These are phyloP conservation scores for Eryngium alpinum DNA, from an alignment of 140 eudicot genomes.

Conservation along the genomic window DNA sequence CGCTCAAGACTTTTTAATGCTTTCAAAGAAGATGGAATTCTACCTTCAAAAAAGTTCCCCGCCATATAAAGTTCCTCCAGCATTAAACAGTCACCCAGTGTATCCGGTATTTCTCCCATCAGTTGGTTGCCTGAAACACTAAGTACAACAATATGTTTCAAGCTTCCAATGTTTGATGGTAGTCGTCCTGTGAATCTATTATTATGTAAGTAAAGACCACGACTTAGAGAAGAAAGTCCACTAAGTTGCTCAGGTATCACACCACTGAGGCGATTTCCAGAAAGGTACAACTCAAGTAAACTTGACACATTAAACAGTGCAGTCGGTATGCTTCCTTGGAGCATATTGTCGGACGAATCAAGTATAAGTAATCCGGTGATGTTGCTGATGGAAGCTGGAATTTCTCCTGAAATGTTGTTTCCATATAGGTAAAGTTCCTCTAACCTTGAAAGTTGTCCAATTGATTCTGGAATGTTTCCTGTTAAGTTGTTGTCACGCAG, in stretches of 20 bases:
- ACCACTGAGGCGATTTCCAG: neutral
- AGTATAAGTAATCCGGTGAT: neutral
- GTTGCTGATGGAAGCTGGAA: conserved; percentile 15
- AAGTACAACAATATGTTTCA: neutral
- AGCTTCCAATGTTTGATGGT: neutral
- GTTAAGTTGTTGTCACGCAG: neutral
- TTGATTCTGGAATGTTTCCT: neutral
- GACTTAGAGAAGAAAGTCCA: neutral
- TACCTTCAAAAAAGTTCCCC: neutral
- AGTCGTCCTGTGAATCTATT: neutral
- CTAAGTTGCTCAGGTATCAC: neutral
- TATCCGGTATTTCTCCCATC: neutral
- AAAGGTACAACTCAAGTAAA: neutral
- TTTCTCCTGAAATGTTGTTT: conserved; percentile 7
- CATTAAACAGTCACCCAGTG: neutral
- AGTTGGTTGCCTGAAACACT: neutral
- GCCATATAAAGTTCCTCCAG: neutral
- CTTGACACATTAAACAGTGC: neutral
- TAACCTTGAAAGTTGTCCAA: neutral
- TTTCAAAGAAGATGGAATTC: neutral
- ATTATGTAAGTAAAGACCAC: neutral
- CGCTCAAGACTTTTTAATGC: neutral
- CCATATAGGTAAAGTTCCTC: neutral
- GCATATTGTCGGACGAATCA: neutral
- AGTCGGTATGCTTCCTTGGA: conserved; percentile 2